Percentiles rank a stretch among this genome's conserved stretches.
Conservation (phyloP, 1,139 yeast genomes). For the Hanseniaspora gamundiae region DNA sequence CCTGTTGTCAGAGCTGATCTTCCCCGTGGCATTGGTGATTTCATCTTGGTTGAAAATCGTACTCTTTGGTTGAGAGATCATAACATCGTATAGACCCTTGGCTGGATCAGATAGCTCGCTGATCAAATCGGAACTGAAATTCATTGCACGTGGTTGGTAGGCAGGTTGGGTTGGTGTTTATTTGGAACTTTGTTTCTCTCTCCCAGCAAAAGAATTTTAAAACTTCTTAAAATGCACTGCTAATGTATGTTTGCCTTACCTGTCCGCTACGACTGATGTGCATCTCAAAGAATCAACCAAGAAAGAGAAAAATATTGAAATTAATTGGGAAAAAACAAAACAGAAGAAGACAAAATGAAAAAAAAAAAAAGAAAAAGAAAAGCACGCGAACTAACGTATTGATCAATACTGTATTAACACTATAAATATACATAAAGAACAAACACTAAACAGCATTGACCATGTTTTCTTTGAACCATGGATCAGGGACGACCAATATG, state of each 20-base stretch:
- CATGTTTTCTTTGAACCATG: constrained; percentile 48
- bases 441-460: too few relatives aligned
- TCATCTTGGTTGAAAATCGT: constrained; percentile 49
- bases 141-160: constrained; percentile 2
- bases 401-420: too few relatives aligned
- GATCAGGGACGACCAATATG: constrained; percentile 87
- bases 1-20: constrained; percentile 37
- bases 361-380: not conserved
- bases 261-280: too few relatives aligned
- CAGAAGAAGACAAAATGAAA: constrained; percentile 1
- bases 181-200: not conserved
- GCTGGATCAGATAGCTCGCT: constrained; percentile 36
- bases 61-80: constrained; percentile 39
- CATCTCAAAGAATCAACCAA: too few relatives aligned
- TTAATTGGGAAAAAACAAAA: too few relatives aligned
- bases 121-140: constrained; percentile 4
- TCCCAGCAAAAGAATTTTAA: not conserved
- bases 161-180: not conserved
- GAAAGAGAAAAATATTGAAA: too few relatives aligned
- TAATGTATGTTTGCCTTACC: too few relatives aligned
- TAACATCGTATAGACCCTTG: constrained; percentile 41
- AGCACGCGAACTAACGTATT: constrained; percentile 2
- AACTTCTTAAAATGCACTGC: too few relatives aligned
- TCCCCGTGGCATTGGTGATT: constrained; percentile 34
- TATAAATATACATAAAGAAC: too few relatives aligned